A percentile compares a stretch with the other conserved stretches of the same genome.
Conservation (phyloP, 345 rosid species). For the Brassica rapa region DNA sequence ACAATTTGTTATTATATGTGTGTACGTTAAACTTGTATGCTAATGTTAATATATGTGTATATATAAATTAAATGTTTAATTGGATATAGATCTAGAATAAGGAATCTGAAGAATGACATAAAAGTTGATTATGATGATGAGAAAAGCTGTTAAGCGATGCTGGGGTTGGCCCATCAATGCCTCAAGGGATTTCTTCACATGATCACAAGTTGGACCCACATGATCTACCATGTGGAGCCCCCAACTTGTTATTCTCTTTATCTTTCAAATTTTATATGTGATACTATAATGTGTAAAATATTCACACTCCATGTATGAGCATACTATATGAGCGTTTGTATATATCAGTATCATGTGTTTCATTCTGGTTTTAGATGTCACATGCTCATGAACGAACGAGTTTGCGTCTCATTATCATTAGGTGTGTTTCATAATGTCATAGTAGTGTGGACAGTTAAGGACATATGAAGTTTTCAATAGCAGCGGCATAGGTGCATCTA, state of each 20-base stretch:
- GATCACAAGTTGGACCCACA: conserved; percentile 44
- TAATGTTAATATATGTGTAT: not conserved
- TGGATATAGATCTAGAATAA: conserved; percentile 32
- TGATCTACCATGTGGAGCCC: conserved; percentile 34
- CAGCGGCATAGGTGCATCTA: not conserved
- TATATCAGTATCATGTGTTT: not conserved
- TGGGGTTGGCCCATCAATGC: conserved; percentile 43
- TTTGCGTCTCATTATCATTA: not conserved
- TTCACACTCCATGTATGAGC: not conserved
- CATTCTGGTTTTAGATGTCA: not conserved
- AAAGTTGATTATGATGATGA: conserved; percentile 33
- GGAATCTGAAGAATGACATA: conserved; percentile 34
- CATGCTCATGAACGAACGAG: not conserved
- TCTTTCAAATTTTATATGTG: not conserved
- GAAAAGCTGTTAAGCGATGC: conserved; percentile 39
- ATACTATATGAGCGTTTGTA: not conserved
- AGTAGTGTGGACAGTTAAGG: not conserved
- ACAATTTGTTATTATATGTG: conserved; percentile 10
- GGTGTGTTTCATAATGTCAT: not conserved
- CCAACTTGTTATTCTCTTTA: not conserved
- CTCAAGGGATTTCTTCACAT: conserved; percentile 45
- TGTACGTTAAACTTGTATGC: not conserved
- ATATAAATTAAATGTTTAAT: not conserved
- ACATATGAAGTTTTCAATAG: not conserved
- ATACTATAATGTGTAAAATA: not conserved